phyloP scores from a whole-genome alignment of 495 filamentous ascomycete genomes.

The Eremomyces bilateralis region DNA sequence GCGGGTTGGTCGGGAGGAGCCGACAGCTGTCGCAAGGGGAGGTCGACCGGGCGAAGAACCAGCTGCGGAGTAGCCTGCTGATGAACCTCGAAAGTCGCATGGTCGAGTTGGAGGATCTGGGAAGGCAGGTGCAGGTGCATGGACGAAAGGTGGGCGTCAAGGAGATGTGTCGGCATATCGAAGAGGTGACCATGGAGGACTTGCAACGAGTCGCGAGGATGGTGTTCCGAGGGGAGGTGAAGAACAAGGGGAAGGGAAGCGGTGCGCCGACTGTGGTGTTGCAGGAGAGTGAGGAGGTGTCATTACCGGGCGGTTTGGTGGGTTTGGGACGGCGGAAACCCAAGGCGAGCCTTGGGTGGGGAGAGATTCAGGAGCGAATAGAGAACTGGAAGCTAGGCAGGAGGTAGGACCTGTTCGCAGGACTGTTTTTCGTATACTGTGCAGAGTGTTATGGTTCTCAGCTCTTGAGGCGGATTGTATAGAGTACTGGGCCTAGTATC shows the following conservation, averaged over 20 bases:
- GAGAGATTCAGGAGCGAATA: conserved; percentile 71
- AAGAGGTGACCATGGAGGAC: conserved; percentile 59
- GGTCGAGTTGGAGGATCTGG: conserved; percentile 96
- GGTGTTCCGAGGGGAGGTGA: conserved; percentile 55
- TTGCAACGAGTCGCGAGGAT: conserved; percentile 62
- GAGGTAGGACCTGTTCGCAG: too few relatives aligned
- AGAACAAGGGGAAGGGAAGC: conserved; percentile 56
- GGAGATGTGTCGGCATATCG: conserved; percentile 84
- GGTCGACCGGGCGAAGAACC: conserved; percentile 95
- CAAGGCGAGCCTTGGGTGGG: conserved; percentile 47
- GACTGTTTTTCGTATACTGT: too few relatives aligned
- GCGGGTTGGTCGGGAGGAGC: conserved; percentile 41
- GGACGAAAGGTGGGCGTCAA: conserved; percentile 71
- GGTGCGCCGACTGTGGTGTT: conserved; percentile 88
- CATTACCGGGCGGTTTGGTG: not conserved
- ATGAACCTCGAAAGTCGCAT: conserved; percentile 97
- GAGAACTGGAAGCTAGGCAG: conserved; percentile 65
- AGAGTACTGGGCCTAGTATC: too few relatives aligned
- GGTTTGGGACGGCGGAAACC: conserved; percentile 18
- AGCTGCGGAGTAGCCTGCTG: conserved; percentile 68
- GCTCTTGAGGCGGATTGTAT: too few relatives aligned
- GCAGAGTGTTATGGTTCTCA: too few relatives aligned
- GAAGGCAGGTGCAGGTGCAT: conserved; percentile 87
- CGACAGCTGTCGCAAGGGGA: conserved; percentile 54
- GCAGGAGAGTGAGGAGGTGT: conserved; percentile 69